These are phyloP conservation scores for Kandelia obovata DNA, from an alignment of 345 rosid genomes.

Conservation along the genomic window DNA sequence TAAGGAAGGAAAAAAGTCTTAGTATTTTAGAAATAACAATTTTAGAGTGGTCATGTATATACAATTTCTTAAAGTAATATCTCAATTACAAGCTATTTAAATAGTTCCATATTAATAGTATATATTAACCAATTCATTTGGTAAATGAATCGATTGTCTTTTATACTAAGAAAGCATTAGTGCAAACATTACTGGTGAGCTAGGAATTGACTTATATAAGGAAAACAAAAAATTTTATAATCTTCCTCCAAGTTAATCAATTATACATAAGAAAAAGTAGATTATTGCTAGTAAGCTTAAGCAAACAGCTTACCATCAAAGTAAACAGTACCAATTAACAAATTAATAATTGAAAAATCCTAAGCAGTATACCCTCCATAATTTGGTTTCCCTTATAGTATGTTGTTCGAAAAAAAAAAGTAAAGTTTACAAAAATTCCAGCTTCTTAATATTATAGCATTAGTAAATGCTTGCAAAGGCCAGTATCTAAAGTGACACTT, in stretches of 20 bases:
- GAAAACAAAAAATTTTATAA: background rate
- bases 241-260: constrained; percentile 1
- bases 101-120: background rate
- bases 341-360: too few relatives aligned
- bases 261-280: background rate
- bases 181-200: constrained; percentile 93
- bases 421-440: too few relatives aligned
- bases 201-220: constrained; percentile 80
- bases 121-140: background rate
- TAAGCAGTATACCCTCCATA: too few relatives aligned
- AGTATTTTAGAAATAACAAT: too few relatives aligned
- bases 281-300: background rate
- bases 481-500: constrained; percentile 3
- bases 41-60: too few relatives aligned
- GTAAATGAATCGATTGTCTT: constrained; percentile 43
- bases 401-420: too few relatives aligned
- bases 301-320: background rate
- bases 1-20: background rate
- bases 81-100: background rate
- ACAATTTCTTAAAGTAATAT: background rate
- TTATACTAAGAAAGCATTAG: constrained; percentile 96
- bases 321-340: background rate
- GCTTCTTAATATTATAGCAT: background rate
- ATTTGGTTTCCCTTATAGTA: too few relatives aligned
- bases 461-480: background rate